Conservation (phyloP, 106 monocot genomes). For the Amphibolis antarctica region DNA sequence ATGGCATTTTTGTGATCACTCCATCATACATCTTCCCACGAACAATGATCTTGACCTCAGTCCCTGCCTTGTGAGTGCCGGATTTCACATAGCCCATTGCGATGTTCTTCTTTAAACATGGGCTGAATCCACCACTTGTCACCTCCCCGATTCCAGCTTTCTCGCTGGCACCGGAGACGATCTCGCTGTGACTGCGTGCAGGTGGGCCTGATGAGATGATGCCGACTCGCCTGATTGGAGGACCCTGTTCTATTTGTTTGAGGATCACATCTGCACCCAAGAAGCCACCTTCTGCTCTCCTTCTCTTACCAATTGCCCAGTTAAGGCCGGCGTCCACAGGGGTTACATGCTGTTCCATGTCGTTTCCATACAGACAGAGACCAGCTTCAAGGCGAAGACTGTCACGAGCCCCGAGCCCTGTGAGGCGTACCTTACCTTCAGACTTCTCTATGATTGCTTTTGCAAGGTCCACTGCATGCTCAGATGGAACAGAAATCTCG, state of each 20-base stretch:
- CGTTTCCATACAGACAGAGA: constrained; percentile 84
- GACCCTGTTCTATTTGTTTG: constrained; percentile 72
- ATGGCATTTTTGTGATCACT: constrained; percentile 87
- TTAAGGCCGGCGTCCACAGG: constrained; percentile 84
- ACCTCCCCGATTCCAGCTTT: constrained; percentile 85
- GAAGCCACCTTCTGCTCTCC: constrained; percentile 90
- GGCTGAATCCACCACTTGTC: constrained; percentile 96
- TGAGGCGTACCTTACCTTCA: constrained; percentile 71
- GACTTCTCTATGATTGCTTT: constrained; percentile 86
- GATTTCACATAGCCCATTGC: constrained; percentile 95
- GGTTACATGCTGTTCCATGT: constrained; percentile 90
- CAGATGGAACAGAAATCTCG: constrained; percentile 88
- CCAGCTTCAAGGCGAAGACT: constrained; percentile 94
- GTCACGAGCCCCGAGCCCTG: constrained; percentile 88
- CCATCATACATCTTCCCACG: constrained; percentile 70
- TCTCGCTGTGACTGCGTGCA: constrained; percentile 73
- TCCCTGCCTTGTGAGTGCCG: constrained; percentile 76
- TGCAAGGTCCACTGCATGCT: constrained; percentile 70
- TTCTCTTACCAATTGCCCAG: constrained; percentile 93
- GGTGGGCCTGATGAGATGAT: constrained; percentile 84
- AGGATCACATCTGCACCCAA: constrained; percentile 80
- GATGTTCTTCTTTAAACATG: constrained; percentile 94
- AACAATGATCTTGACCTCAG: constrained; percentile 62
- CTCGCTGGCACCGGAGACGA: constrained; percentile 34
- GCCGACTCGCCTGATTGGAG: constrained; percentile 70